These are phyloP conservation scores for Endothia cerciana DNA, from an alignment of 2,329 filamentous ascomycete species.

Conservation along the genomic window DNA sequence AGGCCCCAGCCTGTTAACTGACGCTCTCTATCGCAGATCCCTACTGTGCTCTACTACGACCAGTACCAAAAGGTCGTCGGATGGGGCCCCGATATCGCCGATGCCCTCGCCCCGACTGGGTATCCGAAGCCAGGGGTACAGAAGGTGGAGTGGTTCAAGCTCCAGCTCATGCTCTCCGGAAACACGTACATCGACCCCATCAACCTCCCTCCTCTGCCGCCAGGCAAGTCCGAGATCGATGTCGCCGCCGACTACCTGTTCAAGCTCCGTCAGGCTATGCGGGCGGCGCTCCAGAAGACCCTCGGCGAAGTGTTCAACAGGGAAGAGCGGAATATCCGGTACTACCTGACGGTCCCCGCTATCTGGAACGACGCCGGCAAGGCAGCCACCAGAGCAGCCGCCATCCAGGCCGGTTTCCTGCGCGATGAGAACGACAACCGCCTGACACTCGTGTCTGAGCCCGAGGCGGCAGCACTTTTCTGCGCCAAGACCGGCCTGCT, in stretches of 20 bases:
- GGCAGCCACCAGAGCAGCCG: slow-evolving; percentile 91
- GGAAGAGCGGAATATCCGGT: slow-evolving; percentile 96
- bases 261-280: slow-evolving; percentile 96
- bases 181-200: slow-evolving; percentile 99
- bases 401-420: slow-evolving; percentile 95
- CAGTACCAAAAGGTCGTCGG: slow-evolving; percentile 99
- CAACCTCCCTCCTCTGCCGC: slow-evolving; percentile 94
- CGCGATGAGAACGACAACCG: slow-evolving; percentile 98
- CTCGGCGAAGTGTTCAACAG: slow-evolving; percentile 96
- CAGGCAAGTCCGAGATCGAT: slow-evolving; percentile 98
- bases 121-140: slow-evolving; percentile 98
- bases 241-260: slow-evolving; percentile 99
- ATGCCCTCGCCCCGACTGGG: slow-evolving; percentile 92
- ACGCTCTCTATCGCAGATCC: slow-evolving; percentile 65
- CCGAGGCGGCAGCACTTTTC: slow-evolving; percentile 95
- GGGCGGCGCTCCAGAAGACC: slow-evolving; percentile 92
- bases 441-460: slow-evolving; percentile 91
- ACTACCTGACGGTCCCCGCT: slow-evolving; percentile 97
- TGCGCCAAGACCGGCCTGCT: slow-evolving; percentile 95
- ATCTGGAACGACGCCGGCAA: slow-evolving; percentile 99
- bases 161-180: slow-evolving; percentile 97
- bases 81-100: slow-evolving; percentile 97
- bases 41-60: slow-evolving; percentile 98
- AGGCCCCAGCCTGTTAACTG: neutral
- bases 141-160: slow-evolving; percentile 99